Evolutionary conservation across 208 protist genomes (phyloP).

Genomic region (Wallacemonas sp.): DNA sequence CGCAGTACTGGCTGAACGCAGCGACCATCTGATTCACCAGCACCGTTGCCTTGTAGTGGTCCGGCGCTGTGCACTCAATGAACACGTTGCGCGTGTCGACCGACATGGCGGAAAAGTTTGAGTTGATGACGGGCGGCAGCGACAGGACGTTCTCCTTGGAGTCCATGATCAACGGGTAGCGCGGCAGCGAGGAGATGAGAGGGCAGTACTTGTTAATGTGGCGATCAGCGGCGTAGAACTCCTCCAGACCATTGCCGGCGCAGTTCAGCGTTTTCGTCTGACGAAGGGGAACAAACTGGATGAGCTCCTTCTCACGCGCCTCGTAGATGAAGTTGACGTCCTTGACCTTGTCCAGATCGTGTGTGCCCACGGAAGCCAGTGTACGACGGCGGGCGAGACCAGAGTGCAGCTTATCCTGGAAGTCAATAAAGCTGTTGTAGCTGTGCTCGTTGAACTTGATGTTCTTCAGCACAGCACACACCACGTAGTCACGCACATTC

Average conservation of each 20-base stretch:
- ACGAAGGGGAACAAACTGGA: slow-evolving; percentile 95
- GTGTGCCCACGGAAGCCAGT: slow-evolving; percentile 99
- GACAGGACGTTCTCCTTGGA: slow-evolving; percentile 90
- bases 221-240: slow-evolving; percentile 88
- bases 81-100: slow-evolving; percentile 98
- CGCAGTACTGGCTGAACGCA: slow-evolving; percentile 95
- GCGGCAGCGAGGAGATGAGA: slow-evolving; percentile 59
- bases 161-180: slow-evolving; percentile 89
- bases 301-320: slow-evolving; percentile 74
- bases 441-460: slow-evolving; percentile 93
- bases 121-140: slow-evolving; percentile 99
- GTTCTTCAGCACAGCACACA: slow-evolving; percentile 97
- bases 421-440: slow-evolving; percentile 98
- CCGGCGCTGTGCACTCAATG: slow-evolving; percentile 99
- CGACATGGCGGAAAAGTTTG: slow-evolving; percentile 96
- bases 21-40: slow-evolving; percentile 96
- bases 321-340: slow-evolving; percentile 91
- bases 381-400: slow-evolving; percentile 96
- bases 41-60: slow-evolving; percentile 95
- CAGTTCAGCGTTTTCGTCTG: slow-evolving; percentile 74
- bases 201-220: slow-evolving; percentile 89
- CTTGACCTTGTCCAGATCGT: slow-evolving; percentile 98
- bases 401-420: slow-evolving; percentile 98
- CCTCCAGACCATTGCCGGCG: slow-evolving; percentile 76
- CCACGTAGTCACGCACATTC: slow-evolving; percentile 95